phyloP scores from a whole-genome alignment of 2,329 filamentous ascomycete species.

The Aulographum hederae region DNA sequence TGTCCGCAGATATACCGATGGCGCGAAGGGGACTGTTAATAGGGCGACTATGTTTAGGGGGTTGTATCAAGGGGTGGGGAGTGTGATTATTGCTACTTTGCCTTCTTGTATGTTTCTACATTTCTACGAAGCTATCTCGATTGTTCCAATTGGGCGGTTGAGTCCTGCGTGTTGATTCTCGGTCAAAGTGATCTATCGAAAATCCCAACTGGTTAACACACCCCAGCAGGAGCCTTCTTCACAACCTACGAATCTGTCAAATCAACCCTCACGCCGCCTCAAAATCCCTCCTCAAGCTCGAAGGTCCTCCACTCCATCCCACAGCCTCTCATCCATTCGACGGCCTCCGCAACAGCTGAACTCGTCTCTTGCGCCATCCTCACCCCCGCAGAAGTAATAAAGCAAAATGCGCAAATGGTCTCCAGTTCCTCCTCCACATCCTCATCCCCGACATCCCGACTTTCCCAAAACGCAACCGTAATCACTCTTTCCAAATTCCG shows the following conservation, averaged over 20 bases:
- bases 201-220: conserved; percentile 6
- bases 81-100: conserved; percentile 69
- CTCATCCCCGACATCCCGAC: conserved; percentile 18
- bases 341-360: conserved; percentile 60
- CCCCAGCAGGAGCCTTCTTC: conserved; percentile 65
- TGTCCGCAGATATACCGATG: conserved; percentile 42
- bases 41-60: conserved; percentile 45
- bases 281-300: conserved; percentile 24
- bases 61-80: conserved; percentile 74
- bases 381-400: conserved; percentile 77
- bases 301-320: conserved; percentile 31
- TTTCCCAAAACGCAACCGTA: conserved; percentile 29
- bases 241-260: conserved; percentile 74
- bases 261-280: conserved; percentile 33
- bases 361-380: conserved; percentile 73
- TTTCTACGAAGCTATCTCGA: no score
- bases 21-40: conserved; percentile 33
- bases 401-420: conserved; percentile 86
- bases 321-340: conserved; percentile 50
- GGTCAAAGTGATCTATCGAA: no score
- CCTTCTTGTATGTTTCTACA: conserved; percentile 45
- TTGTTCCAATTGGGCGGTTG: no score
- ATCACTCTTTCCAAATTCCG: conserved; percentile 38
- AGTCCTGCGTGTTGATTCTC: no score
- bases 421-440: conserved; percentile 10